phyloP scores from a whole-genome alignment of 345 rosid species.

The Carallia pectinifolia region DNA sequence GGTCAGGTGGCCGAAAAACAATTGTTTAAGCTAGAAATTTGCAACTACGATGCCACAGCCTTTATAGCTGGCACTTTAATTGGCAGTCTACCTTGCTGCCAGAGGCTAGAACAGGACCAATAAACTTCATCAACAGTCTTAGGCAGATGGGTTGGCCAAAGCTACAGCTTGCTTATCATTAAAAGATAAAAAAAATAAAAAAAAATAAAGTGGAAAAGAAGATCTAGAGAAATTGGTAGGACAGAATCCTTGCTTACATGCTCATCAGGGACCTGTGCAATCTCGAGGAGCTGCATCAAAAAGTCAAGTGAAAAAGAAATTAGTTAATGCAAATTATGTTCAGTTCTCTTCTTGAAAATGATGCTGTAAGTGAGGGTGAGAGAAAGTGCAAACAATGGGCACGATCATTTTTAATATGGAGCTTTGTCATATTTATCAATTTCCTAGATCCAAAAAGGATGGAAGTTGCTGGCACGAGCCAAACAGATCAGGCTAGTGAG shows the following conservation, averaged over 20 bases:
- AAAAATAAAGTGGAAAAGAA: neutral
- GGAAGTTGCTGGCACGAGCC: too few species aligned
- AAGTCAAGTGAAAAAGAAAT: slow-evolving; percentile 2
- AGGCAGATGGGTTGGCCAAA: neutral
- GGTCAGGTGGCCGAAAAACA: neutral
- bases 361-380: neutral
- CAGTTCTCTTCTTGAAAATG: neutral
- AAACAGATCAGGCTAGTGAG: too few species aligned
- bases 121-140: neutral
- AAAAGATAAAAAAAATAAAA: neutral
- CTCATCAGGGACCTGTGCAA: slow-evolving; percentile 95
- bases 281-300: slow-evolving; percentile 81
- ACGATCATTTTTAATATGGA: too few species aligned
- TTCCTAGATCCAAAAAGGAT: too few species aligned
- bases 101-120: neutral
- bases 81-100: neutral
- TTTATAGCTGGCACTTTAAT: neutral
- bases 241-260: slow-evolving; percentile 56
- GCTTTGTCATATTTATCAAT: too few species aligned
- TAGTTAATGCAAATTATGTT: neutral
- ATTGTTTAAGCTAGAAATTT: neutral
- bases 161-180: slow-evolving; percentile 1
- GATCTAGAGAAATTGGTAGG: slow-evolving; percentile 3
- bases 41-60: neutral
- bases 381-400: too few species aligned